Evolutionary conservation across 805 yeast species (phyloP), one percentile per base, ranked within the genome.

Genomic region (Cyberlindnera misumaiensis): DNA sequence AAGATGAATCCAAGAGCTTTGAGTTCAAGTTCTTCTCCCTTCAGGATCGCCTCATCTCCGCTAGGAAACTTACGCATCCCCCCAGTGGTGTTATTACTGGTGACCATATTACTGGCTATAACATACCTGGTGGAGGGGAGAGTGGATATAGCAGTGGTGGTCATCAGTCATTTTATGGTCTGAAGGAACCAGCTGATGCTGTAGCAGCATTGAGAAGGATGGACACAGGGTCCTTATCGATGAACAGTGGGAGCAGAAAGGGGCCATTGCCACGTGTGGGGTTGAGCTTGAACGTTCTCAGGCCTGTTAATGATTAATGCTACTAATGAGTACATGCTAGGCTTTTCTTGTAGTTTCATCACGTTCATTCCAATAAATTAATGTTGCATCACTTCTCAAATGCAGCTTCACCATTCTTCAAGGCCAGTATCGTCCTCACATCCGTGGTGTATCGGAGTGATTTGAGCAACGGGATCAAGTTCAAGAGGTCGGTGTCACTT

Each of bases 381-480:
- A 33, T 10, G 14, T 13, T 6, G 6, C 12, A 11, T 42, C 40
- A 48, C 32, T 36, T 47, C 28, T 73, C 80, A 52, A 81, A 77
- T 3, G 74, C 70, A 41, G 67, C 66, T 45, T 80, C 88, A 2
- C 96, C 96, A 41, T 68, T 67, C 52, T 84, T 80, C 46, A 90
- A 66, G 7, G 94, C 77, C 39, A 90, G 63, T 3, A 90, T 65
- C 27, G 75, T 75, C 47, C 97, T 67, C 16, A 90, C 96, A 59
- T 90, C 98, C 8, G 87, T 78, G 20, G 90, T 78, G 45, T 77
- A 74, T 41, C 95, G 70, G 52, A 93, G 62, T 20, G 90, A 80
- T 51, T 79, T 74, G 31, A 87, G 63, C 53, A 93, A 63, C 2
- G 98, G 97, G 31, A 93, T 59, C 37, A 93, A 62, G 51, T 87